Evolutionary conservation across 257 asterid species (phyloP).

Genomic region (Solanum virginianum): DNA sequence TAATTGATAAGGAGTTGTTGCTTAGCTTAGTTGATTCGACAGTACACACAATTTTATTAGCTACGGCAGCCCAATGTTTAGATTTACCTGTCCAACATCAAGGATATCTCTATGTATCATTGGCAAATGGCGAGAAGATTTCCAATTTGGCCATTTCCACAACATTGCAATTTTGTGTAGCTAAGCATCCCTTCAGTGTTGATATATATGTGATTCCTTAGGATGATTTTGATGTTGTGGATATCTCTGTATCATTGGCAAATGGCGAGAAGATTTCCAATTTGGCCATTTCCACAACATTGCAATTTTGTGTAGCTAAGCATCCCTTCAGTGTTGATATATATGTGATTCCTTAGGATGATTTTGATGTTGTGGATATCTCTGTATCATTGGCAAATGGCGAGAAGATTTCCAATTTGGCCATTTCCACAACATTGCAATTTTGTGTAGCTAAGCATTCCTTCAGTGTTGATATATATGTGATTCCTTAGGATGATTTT

Average conservation of each 20-base stretch:
- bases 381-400: too few relatives aligned
- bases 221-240: background rate
- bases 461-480: background rate
- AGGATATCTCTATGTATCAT: background rate
- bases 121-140: background rate
- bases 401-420: background rate
- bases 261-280: background rate
- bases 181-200: background rate
- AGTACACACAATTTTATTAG: background rate
- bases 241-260: background rate
- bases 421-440: background rate
- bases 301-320: background rate
- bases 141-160: background rate
- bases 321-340: background rate
- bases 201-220: background rate
- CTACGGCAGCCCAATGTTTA: background rate
- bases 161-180: background rate
- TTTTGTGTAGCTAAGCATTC: background rate
- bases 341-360: background rate
- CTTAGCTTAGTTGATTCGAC: background rate
- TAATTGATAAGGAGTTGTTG: background rate
- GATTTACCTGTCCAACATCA: background rate
- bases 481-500: background rate
- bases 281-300: background rate
- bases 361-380: background rate